Evolutionary conservation across 148 eudicot genomes (phyloP), one percentile per base, ranked within the genome.

Genomic region (Cornus suecica): DNA sequence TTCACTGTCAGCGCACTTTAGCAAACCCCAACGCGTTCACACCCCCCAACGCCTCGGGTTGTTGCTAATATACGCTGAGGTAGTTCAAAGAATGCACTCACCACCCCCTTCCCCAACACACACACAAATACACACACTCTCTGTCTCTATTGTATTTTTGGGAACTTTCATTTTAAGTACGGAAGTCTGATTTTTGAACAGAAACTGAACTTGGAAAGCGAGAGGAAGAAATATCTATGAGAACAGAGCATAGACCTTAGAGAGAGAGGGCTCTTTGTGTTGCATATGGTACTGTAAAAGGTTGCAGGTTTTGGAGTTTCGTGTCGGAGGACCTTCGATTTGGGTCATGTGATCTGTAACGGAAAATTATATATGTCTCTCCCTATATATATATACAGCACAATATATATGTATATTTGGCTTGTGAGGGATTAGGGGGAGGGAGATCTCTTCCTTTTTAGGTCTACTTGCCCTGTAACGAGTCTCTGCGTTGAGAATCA

Each of bases 1-100:
- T 63, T 32, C 76, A 74, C 76, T 64, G 69, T 27, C 68, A 52
- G 78, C 78, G 78, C 58, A 67, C 24, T 67, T 68, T 76, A 76
- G 72, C 78, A 32, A 10, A 56, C 0, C 2, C 72, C 65, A 68
- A 52, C 51, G 71, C 71, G 61, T 58, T 56, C 42, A 23, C 58
- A 24, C 69, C 37, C 42, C 48, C 56, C 27, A 69, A 32, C 65
- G 8, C 32, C 20, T 65, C 9, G 69, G 76, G 32, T 29, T 22
- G 9, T 25, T 63, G 61, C 56, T 76, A 68, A 68, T 20, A 24
- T 68, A 71, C 73, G 73, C 79, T 13, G 29, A n/a, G 65, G 58
- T 58, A 20, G 54, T 60, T 34, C 67, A 27, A 26, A 69, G 67
- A 10, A 51, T 20, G n/a, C 58, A 18, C 71, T 42, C 71, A 1